Evolutionary conservation across 257 asterid species (phyloP).

Genomic region (Osmanthus fragrans): DNA sequence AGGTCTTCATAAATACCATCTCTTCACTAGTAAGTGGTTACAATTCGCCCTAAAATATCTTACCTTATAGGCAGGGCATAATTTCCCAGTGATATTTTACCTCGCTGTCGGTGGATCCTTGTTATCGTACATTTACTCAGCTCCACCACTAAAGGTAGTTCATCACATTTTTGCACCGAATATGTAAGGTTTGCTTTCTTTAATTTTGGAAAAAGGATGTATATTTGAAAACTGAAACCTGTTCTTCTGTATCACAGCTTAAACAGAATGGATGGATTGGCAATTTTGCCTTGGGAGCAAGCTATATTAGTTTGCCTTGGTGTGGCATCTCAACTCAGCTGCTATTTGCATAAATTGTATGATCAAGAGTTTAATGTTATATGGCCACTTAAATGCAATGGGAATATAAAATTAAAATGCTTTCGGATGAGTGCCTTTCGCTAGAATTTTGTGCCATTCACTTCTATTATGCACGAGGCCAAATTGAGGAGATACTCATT

Average conservation of each 20-base stretch:
- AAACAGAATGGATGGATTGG: constrained; percentile 99
- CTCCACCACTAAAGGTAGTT: constrained; percentile 92
- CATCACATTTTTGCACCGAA: constrained; percentile 19
- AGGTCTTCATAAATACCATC: constrained; percentile 38
- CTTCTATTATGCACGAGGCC: constrained; percentile 1
- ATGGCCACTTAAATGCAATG: background rate
- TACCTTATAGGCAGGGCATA: constrained; percentile 79
- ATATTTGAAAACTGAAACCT: constrained; percentile 7
- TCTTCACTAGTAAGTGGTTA: constrained; percentile 15
- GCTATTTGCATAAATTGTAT: constrained; percentile 21
- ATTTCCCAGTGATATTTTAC: constrained; percentile 77
- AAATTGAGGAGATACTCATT: constrained; percentile 5
- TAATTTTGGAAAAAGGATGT: background rate
- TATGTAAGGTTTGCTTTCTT: constrained; percentile 13
- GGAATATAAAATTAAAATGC: constrained; percentile 1
- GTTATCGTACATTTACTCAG: constrained; percentile 93
- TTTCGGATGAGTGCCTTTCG: background rate
- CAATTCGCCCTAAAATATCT: constrained; percentile 19
- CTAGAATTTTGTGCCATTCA: background rate
- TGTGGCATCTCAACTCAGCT: constrained; percentile 29
- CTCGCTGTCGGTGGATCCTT: constrained; percentile 96
- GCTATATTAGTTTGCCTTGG: constrained; percentile 98
- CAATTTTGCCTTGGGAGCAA: constrained; percentile 94
- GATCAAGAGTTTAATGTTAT: background rate
- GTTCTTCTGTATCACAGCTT: constrained; percentile 55